These are phyloP conservation scores for Aspergillus latus DNA, from an alignment of 2,329 filamentous ascomycete species.

Conservation along the genomic window DNA sequence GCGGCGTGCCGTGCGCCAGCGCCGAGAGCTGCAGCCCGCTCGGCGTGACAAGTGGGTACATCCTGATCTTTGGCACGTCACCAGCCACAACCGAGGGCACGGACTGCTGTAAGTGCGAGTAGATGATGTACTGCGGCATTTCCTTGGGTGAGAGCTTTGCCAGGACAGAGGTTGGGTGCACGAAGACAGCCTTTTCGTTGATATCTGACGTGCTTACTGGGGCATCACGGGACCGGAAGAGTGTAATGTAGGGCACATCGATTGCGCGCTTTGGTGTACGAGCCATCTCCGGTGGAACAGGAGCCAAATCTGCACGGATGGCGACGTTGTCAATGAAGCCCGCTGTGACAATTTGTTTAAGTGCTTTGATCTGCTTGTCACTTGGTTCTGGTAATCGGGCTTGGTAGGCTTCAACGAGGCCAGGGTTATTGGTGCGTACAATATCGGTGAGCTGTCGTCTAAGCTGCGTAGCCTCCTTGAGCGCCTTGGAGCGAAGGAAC, in stretches of 20 bases:
- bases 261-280: constrained; percentile 80
- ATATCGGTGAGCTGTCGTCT: constrained; percentile 80
- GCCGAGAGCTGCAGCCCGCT: constrained; percentile 72
- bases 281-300: constrained; percentile 64
- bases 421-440: constrained; percentile 69
- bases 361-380: constrained; percentile 68
- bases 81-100: constrained; percentile 55
- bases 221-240: constrained; percentile 65
- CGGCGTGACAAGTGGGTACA: constrained; percentile 83
- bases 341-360: constrained; percentile 88
- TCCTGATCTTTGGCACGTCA: constrained; percentile 70
- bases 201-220: constrained; percentile 38
- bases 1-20: constrained; percentile 78
- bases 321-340: constrained; percentile 95
- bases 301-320: constrained; percentile 83
- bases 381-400: constrained; percentile 59
- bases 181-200: constrained; percentile 70
- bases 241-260: constrained; percentile 85
- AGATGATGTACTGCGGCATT: constrained; percentile 84
- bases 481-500: constrained; percentile 83
- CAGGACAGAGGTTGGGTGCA: constrained; percentile 82
- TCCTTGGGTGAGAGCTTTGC: constrained; percentile 67
- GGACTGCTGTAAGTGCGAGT: constrained; percentile 76
- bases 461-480: constrained; percentile 82
- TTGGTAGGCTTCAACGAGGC: constrained; percentile 40